Conservation (phyloP, 352 stramenopile species). For the Albugo candida region DNA sequence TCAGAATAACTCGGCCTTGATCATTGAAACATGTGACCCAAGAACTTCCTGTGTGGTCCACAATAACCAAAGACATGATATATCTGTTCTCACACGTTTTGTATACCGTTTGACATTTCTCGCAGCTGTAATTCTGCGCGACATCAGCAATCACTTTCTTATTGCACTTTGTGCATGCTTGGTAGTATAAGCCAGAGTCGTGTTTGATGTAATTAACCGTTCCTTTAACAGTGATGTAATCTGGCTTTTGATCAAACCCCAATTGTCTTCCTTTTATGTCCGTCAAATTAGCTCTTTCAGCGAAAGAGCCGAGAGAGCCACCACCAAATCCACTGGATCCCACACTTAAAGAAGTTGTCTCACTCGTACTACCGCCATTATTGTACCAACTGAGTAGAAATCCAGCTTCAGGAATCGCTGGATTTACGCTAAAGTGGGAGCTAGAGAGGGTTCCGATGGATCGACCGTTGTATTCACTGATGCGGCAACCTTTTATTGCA, state of each 20-base stretch:
- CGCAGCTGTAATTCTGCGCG: conserved; percentile 89
- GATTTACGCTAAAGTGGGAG: conserved; percentile 71
- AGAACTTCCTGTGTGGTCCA: conserved; percentile 84
- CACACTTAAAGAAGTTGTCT: conserved; percentile 60
- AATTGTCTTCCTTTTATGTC: conserved; percentile 92
- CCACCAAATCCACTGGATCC: conserved; percentile 55
- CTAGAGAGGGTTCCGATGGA: conserved; percentile 72
- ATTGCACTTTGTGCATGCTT: conserved; percentile 76
- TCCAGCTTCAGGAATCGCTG: conserved; percentile 67
- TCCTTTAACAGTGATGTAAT: conserved; percentile 92
- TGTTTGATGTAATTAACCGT: conserved; percentile 96
- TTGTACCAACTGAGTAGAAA: conserved; percentile 78
- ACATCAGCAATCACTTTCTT: conserved; percentile 86
- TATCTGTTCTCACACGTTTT: conserved; percentile 87
- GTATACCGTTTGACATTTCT: conserved; percentile 92
- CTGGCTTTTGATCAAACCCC: conserved; percentile 88
- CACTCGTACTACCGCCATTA: conserved; percentile 35
- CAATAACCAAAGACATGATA: conserved; percentile 87
- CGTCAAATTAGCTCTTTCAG: conserved; percentile 73
- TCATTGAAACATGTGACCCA: conserved; percentile 97
- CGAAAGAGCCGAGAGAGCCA: conserved; percentile 58
- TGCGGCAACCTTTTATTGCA: conserved; percentile 88
- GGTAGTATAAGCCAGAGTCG: conserved; percentile 76
- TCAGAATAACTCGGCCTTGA: conserved; percentile 86
- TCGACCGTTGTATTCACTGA: conserved; percentile 88